These are phyloP conservation scores for Davidsoniella eucalypti DNA, from an alignment of 2,329 filamentous ascomycete species.

Conservation along the genomic window DNA sequence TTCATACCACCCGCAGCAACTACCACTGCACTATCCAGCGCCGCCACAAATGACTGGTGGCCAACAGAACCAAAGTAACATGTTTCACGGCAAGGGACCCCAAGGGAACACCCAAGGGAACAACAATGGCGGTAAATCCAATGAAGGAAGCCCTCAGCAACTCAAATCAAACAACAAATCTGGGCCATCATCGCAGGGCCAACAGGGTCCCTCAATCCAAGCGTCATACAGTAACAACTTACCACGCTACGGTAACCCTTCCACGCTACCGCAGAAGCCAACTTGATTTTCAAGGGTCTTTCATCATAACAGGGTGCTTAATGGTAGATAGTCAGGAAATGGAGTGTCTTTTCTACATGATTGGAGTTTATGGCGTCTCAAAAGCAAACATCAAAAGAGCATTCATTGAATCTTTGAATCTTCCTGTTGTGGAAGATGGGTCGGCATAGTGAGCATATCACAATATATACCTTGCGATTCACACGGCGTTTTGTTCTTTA, in stretches of 20 bases:
- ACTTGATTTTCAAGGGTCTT: neutral
- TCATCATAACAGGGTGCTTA: neutral
- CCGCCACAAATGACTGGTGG: slow-evolving; percentile 9
- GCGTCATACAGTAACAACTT: slow-evolving; percentile 30
- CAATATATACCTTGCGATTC: too few relatives aligned
- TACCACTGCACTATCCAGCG: neutral
- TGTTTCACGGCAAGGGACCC: too few relatives aligned
- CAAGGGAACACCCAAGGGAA: neutral
- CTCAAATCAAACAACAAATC: slow-evolving; percentile 18
- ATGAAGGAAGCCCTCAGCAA: slow-evolving; percentile 22
- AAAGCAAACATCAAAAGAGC: neutral
- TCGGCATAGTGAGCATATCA: neutral
- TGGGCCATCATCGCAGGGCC: too few relatives aligned
- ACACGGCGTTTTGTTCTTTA: too few relatives aligned
- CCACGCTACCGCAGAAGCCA: slow-evolving; percentile 43
- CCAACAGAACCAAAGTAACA: too few relatives aligned
- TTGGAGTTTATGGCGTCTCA: slow-evolving; percentile 6
- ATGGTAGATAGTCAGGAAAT: neutral
- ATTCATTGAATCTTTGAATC: too few relatives aligned
- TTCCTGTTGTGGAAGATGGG: neutral
- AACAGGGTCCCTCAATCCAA: slow-evolving; percentile 19
- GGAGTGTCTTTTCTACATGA: neutral
- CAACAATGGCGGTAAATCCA: neutral
- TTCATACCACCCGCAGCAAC: slow-evolving; percentile 22
- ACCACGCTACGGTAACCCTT: slow-evolving; percentile 42